Evolutionary conservation across 805 yeast species (phyloP), one percentile per base, ranked within the genome.

Genomic region (Yamadazyma sp.): DNA sequence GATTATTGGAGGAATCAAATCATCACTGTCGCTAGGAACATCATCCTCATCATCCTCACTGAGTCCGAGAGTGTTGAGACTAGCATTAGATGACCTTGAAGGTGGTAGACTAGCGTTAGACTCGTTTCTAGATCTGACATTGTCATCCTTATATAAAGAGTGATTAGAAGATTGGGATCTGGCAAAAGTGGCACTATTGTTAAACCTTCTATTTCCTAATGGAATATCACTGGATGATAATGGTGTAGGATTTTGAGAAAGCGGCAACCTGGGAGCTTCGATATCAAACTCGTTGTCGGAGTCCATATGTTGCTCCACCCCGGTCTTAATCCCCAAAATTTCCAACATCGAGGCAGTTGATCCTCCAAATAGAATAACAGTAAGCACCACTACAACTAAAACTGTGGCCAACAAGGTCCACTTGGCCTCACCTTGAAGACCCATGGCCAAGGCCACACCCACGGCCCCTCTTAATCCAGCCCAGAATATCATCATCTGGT

Each of bases 401-500:
- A 95, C 96, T 0, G 99, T 95, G 3, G 99, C 99, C 37, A 91
- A 65, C 37, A 93, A 67, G 0, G 96, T 81, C 55, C 82, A 81
- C 47, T 90, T 91, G 39, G 86, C 81, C 54, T 91, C 96, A 44
- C 98, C 99, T 62, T 87, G 95, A 27, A 93, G 68, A 10, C 99
- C 99, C 80, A 95, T 88, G 0, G 99, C 99, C 53, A 93, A 74
- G 0, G 99, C 99, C 4, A 93, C 99, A 47, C 99, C 99, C 23
- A 93, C 99, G 1, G 99, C 99, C 42, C 99, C 99, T 55, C 99
- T 75, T 40, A 93, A 70, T 3, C 99, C 99, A 2, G 99, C 99
- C 99, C 99, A 93, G 60, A 93, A 93, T 35, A 91, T 88, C 99
- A 93, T 93, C 86, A 89, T 88, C 64, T 93, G 99, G 61, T 93